Evolutionary conservation across 441 rosid species (phyloP), one percentile per base, ranked within the genome.

Genomic region (Biscutella laevigata): DNA sequence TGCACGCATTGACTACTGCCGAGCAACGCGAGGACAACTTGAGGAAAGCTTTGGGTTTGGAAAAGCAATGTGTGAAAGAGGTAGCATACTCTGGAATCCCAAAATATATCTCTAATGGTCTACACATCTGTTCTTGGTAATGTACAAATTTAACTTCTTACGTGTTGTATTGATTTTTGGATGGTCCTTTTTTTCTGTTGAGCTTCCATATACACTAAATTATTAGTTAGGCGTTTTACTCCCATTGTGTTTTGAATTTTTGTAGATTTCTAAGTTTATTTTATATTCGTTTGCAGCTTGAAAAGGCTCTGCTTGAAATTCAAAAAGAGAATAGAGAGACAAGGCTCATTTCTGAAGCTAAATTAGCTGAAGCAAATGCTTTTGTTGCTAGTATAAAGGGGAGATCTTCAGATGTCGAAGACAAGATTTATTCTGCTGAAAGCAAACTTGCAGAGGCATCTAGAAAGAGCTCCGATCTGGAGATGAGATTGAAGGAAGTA

Each of bases 11-110:
- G 36, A 74, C 80, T 4, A 90, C 80, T 64, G 83, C 61, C 46
- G 90, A 87, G 71, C 74, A 73, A 68, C 76, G 82, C 14, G 81
- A 73, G 67, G 88, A 83, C 16, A 87, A 74, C 74, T 73, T 84
- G 70, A 74, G 72, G 52, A 78, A 79, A 45, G 84, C 86, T 22
- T 69, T 87, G 72, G 47, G 17, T 66, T 10, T 53, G 57, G 90
- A 87, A 72, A 81, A 70, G 67, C 83, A 77, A 44, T 79, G 84
- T 30, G 80, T 83, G 53, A 63, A 68, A 30, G 92, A 83, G 70
- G 97, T 90, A 80, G 50, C 75, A n/a, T 38, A 16, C 48, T 44
- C 43, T 14, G 4, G 8, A 10, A 20, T 17, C 48, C 30, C 40
- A 3, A 7, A 46, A 12, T 3, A 4, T 16, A 25, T 36, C 37